phyloP scores from a whole-genome alignment of 177 flowering plant genomes.

The Vitis hybrid region DNA sequence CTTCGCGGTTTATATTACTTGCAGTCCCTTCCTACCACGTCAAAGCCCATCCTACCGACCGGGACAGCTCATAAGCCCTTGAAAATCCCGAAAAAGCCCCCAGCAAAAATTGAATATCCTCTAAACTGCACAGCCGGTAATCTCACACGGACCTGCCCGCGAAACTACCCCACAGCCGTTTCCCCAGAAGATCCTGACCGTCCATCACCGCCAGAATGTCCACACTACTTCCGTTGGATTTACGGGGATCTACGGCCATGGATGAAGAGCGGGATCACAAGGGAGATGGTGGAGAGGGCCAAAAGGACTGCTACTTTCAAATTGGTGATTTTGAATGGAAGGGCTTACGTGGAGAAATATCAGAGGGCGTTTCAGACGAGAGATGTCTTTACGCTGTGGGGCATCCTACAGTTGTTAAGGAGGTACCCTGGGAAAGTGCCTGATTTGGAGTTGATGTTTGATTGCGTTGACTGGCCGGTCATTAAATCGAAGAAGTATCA shows the following conservation, averaged over 20 bases:
- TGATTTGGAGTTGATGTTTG: constrained; percentile 78
- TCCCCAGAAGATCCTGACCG: constrained; percentile 13
- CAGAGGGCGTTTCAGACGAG: constrained; percentile 49
- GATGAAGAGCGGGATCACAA: constrained; percentile 64
- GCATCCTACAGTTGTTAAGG: constrained; percentile 66
- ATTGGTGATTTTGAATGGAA: constrained; percentile 59
- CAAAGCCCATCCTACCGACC: neutral
- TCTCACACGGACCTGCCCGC: constrained; percentile 39
- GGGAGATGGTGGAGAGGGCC: constrained; percentile 57
- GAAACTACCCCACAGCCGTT: constrained; percentile 27
- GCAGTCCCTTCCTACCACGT: constrained; percentile 1
- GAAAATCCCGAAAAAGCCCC: constrained; percentile 12
- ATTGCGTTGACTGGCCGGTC: constrained; percentile 70
- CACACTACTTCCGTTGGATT: constrained; percentile 83
- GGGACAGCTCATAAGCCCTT: neutral
- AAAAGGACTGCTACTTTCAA: constrained; percentile 51
- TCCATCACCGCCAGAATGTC: constrained; percentile 41
- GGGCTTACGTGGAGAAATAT: constrained; percentile 50
- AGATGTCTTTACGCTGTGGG: constrained; percentile 72
- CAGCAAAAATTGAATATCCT: constrained; percentile 24
- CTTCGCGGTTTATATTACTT: neutral
- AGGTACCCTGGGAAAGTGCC: constrained; percentile 70
- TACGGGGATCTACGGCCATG: constrained; percentile 83
- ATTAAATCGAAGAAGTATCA: constrained; percentile 19
- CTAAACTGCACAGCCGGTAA: constrained; percentile 32